A percentile compares a stretch with the other conserved stretches of the same genome.
These are phyloP conservation scores for Podaxis sp. DNA, from an alignment of 768 basidiomycete species.

Conservation along the genomic window DNA sequence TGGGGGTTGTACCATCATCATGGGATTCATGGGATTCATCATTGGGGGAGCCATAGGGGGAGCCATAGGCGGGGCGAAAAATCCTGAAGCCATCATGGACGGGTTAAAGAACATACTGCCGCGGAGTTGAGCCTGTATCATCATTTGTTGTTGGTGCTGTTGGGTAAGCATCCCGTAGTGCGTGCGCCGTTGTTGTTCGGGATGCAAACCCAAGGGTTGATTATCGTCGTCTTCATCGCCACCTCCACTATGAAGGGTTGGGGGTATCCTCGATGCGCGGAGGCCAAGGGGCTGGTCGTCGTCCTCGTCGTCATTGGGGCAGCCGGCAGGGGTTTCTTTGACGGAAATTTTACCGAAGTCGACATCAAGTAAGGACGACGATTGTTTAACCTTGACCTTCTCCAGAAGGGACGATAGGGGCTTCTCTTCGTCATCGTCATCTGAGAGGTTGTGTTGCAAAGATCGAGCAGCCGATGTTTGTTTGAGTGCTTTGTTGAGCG, in stretches of 20 bases:
- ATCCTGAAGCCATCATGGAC: conserved; percentile 66
- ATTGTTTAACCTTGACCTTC: conserved; percentile 32
- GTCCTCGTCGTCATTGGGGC: conserved; percentile 43
- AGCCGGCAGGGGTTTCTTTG: conserved; percentile 2
- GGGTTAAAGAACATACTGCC: conserved; percentile 69
- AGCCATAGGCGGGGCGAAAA: conserved; percentile 47
- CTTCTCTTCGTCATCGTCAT: conserved; percentile 64
- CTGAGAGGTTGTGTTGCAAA: conserved; percentile 19
- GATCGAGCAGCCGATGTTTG: conserved; percentile 29
- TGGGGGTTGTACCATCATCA: conserved; percentile 40
- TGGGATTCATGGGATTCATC: conserved; percentile 35
- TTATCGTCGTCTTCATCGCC: conserved; percentile 58
- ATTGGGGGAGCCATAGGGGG: conserved; percentile 29
- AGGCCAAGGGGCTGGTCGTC: conserved; percentile 73
- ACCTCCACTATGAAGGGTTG: conserved; percentile 7
- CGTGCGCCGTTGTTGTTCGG: conserved; percentile 77
- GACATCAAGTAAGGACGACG: conserved; percentile 31
- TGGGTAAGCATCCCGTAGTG: conserved; percentile 54
- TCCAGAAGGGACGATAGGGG: conserved; percentile 62
- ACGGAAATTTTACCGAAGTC: conserved; percentile 30
- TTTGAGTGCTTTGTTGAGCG: conserved; percentile 50
- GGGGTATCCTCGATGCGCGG: conserved; percentile 49
- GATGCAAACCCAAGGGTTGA: conserved; percentile 65
- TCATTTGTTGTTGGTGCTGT: conserved; percentile 58
- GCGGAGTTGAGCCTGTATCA: conserved; percentile 76